Percentiles rank a stretch among this genome's conserved stretches.
Evolutionary conservation across 2,329 filamentous ascomycete species (phyloP).

Genomic region (Phialocephala sp.): DNA sequence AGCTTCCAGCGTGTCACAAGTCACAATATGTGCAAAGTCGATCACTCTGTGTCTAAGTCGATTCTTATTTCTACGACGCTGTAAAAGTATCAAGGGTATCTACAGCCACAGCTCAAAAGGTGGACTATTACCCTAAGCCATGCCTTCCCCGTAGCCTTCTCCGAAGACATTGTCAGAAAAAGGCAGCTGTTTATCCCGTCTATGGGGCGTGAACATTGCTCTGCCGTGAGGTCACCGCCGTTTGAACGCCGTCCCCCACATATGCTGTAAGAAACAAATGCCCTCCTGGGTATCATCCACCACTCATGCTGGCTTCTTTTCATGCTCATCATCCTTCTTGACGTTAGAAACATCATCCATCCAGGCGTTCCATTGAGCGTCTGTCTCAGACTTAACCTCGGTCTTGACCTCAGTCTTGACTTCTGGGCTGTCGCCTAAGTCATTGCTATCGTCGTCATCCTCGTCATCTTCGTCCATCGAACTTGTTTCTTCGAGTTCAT

Average conservation of each 20-base stretch:
- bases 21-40: background rate
- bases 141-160: background rate
- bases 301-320: constrained; percentile 18
- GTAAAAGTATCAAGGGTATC: background rate
- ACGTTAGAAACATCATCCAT: constrained; percentile 40
- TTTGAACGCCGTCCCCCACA: background rate
- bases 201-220: background rate
- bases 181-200: background rate
- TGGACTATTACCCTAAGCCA: background rate
- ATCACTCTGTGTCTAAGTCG: background rate
- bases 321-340: constrained; percentile 20
- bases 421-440: constrained; percentile 37
- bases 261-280: constrained; percentile 5
- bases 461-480: constrained; percentile 41
- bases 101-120: background rate
- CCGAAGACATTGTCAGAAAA: background rate
- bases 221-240: background rate
- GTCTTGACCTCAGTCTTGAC: constrained; percentile 19
- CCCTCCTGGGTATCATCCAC: constrained; percentile 16
- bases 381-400: constrained; percentile 24
- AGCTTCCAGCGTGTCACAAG: background rate
- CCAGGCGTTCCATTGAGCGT: constrained; percentile 41
- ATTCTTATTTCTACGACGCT: constrained; percentile 5
- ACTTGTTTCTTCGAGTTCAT: constrained; percentile 51
- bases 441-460: constrained; percentile 43